A percentile compares a stretch with the other conserved stretches of the same genome.
These are phyloP conservation scores for Kuraishia ogatae DNA, from an alignment of 805 yeast species.

Conservation along the genomic window DNA sequence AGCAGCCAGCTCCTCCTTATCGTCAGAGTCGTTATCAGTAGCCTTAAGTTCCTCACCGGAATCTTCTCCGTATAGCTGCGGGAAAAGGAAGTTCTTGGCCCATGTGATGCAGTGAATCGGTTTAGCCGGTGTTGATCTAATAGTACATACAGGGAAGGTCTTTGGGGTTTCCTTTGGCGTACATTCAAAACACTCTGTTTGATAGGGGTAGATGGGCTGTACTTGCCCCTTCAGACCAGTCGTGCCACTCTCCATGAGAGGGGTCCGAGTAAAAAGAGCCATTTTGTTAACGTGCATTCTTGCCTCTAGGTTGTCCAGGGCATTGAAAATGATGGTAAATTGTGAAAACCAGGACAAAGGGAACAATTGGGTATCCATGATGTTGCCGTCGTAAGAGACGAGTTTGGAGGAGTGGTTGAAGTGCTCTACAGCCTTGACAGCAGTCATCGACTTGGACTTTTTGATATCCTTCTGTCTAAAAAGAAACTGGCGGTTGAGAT, in stretches of 20 bases:
- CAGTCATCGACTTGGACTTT: slow-evolving; percentile 78
- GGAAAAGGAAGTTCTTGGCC: slow-evolving; percentile 89
- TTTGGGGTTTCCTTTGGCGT: slow-evolving; percentile 81
- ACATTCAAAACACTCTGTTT: slow-evolving; percentile 92
- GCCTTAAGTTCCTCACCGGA: slow-evolving; percentile 20
- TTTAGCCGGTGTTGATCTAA: slow-evolving; percentile 91
- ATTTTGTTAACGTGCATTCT: slow-evolving; percentile 82
- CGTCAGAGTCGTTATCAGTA: slow-evolving; percentile 48
- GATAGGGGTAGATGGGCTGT: slow-evolving; percentile 78
- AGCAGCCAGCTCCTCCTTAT: slow-evolving; percentile 55
- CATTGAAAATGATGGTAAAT: slow-evolving; percentile 80
- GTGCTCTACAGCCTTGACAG: slow-evolving; percentile 67
- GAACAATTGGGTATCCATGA: slow-evolving; percentile 67
- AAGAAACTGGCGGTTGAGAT: slow-evolving; percentile 86
- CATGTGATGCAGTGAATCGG: slow-evolving; percentile 96
- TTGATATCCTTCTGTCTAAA: slow-evolving; percentile 88
- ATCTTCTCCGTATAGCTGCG: slow-evolving; percentile 64
- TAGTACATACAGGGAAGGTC: slow-evolving; percentile 92
- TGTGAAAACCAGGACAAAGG: slow-evolving; percentile 70
- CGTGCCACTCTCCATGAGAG: slow-evolving; percentile 89
- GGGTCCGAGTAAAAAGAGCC: slow-evolving; percentile 63
- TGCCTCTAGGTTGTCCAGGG: slow-evolving; percentile 90
- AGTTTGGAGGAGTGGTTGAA: slow-evolving; percentile 63
- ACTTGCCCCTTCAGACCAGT: slow-evolving; percentile 93
- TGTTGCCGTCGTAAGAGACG: slow-evolving; percentile 78